A percentile compares a stretch with the other conserved stretches of the same genome.
phyloP scores from a whole-genome alignment of 192 early-diverging fungal genomes.

The Rhizoclosmatium sp. region DNA sequence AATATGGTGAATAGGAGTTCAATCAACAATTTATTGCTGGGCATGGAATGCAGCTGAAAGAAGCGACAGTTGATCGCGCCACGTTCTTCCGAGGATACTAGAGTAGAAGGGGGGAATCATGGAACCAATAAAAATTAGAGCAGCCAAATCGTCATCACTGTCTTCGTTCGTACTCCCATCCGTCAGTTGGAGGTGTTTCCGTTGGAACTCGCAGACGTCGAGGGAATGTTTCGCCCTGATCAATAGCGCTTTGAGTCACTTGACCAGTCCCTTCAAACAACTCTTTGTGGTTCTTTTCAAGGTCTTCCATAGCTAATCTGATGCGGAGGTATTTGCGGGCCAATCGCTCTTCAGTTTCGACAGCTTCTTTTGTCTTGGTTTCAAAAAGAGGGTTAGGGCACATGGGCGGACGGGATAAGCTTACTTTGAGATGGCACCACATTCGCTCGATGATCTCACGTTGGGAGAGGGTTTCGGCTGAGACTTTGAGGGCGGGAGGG shows the following conservation, averaged over 20 bases:
- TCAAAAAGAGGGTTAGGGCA: background rate
- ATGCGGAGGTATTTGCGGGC: conserved; percentile 49
- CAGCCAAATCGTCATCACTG: background rate
- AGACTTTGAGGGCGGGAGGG: background rate
- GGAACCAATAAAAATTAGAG: conserved; percentile 5
- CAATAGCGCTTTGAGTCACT: conserved; percentile 28
- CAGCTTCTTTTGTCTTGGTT: conserved; percentile 40
- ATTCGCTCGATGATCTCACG: conserved; percentile 31
- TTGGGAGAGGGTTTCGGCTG: conserved; percentile 22
- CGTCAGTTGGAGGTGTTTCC: conserved; percentile 52
- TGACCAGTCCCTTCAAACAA: conserved; percentile 55
- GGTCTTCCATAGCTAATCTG: conserved; percentile 57
- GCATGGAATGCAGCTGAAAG: conserved; percentile 37
- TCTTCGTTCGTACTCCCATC: conserved; percentile 57
- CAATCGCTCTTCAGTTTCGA: conserved; percentile 40
- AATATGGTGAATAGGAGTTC: conserved; percentile 26
- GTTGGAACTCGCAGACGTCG: conserved; percentile 53
- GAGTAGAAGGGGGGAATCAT: background rate
- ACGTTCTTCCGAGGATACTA: background rate
- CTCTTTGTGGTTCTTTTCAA: conserved; percentile 49
- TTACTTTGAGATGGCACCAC: conserved; percentile 28
- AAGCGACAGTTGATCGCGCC: conserved; percentile 15
- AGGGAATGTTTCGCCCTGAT: conserved; percentile 45
- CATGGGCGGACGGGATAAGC: background rate
- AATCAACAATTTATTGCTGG: conserved; percentile 52